Base-by-base conservation (phyloP, 371 early-diverging fungal species). In the Thermomucor indicae-seudaticae region DNA sequence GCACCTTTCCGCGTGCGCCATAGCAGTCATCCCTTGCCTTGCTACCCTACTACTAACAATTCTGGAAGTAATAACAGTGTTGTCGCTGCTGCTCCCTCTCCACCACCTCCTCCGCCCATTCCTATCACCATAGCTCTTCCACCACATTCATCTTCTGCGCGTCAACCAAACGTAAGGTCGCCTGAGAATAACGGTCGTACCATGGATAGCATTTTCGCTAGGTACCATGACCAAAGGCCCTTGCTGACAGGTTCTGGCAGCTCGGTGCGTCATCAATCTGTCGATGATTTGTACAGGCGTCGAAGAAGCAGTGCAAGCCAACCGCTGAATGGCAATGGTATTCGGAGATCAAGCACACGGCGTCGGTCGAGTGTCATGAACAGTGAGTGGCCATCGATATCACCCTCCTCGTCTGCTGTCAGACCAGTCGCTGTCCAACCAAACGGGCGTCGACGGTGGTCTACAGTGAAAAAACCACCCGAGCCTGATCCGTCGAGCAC, bases 381-480 rank as follows among this genome's bases (percentile, higher is more conserved):
- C 6, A 49, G 30, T 29, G 58, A 57, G 10, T 59, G 53, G 54
- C 59, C 59, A 19, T 27, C 53, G 1, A 49, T 53, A 40, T 49
- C 59, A 28, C 43, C 49, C 3, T 38, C 53, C 2, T n/a, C 32
- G 2, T 51, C 58, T 16, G 22, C 52, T n/a, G 34, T 28, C 1
- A 32, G 2, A 41, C n/a, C 54, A 39, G 12, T 44, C 40, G 8
- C 43, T 43, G 17, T 24, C 8, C n/a, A 25, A 49, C 1, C 27
- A 29, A 24, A 40, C 45, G n/a, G 48, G 56, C 55, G 61, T 8
- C 51, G 61, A 7, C 52, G 61, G n/a, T 60, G 61, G 61, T 60
- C 61, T 4, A 60, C 61, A 0, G 51, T 53, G 23, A 60, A 60
- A 22, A 55, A 55, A 17, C 11, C 29, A 2, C 4, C 46, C 6